Evolutionary conservation across 1,139 yeast species (phyloP), one percentile per base, ranked within the genome.

Genomic region (Candida mesenterica): DNA sequence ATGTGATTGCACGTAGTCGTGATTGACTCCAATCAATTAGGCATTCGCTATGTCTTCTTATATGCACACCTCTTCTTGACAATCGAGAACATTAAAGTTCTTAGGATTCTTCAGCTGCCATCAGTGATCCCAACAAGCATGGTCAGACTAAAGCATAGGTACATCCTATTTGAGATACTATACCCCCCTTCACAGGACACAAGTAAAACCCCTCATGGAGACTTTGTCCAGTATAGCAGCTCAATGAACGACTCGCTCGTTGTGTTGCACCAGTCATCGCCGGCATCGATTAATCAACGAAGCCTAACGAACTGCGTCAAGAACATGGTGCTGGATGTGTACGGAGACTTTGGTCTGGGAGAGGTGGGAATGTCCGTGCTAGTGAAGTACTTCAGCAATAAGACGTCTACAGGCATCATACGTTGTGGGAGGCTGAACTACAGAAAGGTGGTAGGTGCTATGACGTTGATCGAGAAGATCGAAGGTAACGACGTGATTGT

Each of bases 91-190:
- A n/a, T n/a, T n/a, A n/a, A n/a, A n/a, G n/a, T n/a, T n/a, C n/a
- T n/a, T n/a, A n/a, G n/a, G n/a, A n/a, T n/a, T n/a, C n/a, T n/a
- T n/a, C n/a, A n/a, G n/a, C n/a, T n/a, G n/a, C n/a, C n/a, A n/a
- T n/a, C n/a, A n/a, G n/a, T n/a, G n/a, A n/a, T n/a, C n/a, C n/a
- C n/a, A n/a, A n/a, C n/a, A n/a, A n/a, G n/a, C n/a, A 89, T 90
- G 97, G 97, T 90, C 16, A 75, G 97, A 52, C 68, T 89, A 31
- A 90, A 90, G 57, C 82, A 89, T 22, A 66, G 97, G 46, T 90
- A 90, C 53, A 69, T 90, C 16, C 68, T 89, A 7, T 88, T 90
- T 55, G 96, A 89, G 45, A 61, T 90, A 1, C 58, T 86, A 10
- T 80, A 80, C 44, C 95, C 96, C 0, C 76, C 74, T 0, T 38